Evolutionary conservation across 163 green algal species (phyloP), one percentile per base, ranked within the genome.

Genomic region (Scenedesmus sp.): DNA sequence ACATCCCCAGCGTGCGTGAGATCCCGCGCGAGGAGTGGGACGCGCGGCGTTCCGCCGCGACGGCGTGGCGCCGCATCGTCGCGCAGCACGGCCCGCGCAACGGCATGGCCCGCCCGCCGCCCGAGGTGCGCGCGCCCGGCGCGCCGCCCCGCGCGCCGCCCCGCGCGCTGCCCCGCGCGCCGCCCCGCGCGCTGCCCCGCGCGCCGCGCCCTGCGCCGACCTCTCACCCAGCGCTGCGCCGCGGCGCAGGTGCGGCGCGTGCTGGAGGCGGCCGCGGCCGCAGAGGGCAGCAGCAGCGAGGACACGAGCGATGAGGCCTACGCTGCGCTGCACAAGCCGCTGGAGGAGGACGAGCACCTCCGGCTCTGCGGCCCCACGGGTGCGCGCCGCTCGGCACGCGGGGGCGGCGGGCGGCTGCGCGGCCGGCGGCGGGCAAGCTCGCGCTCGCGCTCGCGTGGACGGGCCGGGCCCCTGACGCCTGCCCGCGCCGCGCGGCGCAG

Each of bases 1-100:
- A 83, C 73, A 89, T 89, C 48, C 84, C 84, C 7, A 63, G 72
- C 0, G 84, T 89, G 28, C 81, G 84, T 17, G 81, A 87, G 62
- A 50, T 89, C 29, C 62, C 77, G 0, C 39, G 66, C 2, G 81
- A 79, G n/a, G 80, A 89, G 67, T 33, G 72, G 36, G 62, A 60
- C 1, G 84, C 84, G 17, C 73, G 75, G 4, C 22, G 70, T 17
- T 66, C 53, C 17, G 84, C 84, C 11, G 57, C 70, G 4, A 85
- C 73, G 5, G 53, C 48, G 15, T 89, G 84, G 83, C 36, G 62
- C 20, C 33, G 36, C 3, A 22, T 39, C 18, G 63, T 75, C 17
- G 50, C 62, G 24, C 15, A 5, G 13, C 63, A 75, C 10, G 83
- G 83, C 3, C 44, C 48, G 7, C 22, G n/a, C 20, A 31, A 36